These are phyloP conservation scores for Nakazawaea ambrosiae DNA, from an alignment of 805 yeast species.

Conservation along the genomic window DNA sequence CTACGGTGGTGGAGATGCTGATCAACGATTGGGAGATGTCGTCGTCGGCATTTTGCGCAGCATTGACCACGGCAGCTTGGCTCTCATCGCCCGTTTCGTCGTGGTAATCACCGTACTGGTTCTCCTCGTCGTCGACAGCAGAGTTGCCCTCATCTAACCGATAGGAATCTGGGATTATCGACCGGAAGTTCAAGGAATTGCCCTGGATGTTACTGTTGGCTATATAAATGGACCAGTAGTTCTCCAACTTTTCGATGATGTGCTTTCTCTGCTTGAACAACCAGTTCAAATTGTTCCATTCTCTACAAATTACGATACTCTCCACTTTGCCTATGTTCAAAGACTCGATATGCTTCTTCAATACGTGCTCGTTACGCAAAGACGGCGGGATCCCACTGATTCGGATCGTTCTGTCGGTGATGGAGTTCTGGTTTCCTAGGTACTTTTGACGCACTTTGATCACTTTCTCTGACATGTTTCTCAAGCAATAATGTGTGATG, in stretches of 20 bases:
- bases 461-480: conserved; percentile 65
- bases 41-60: not conserved
- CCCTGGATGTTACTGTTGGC: conserved; percentile 24
- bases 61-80: not conserved
- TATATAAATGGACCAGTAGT: conserved; percentile 64
- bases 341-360: conserved; percentile 69
- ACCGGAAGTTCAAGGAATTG: conserved; percentile 5
- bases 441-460: conserved; percentile 73
- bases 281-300: conserved; percentile 72
- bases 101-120: conserved; percentile 13
- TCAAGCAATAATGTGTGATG: conserved; percentile 50
- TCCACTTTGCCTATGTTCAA: conserved; percentile 77
- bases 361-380: conserved; percentile 60
- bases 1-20: conserved; percentile 10
- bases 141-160: not conserved
- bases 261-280: conserved; percentile 53
- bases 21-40: conserved; percentile 10
- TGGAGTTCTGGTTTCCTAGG: conserved; percentile 78
- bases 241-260: conserved; percentile 54
- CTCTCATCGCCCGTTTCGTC: conserved; percentile 10
- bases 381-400: conserved; percentile 85
- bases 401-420: conserved; percentile 87
- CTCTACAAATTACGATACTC: conserved; percentile 72
- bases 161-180: conserved; percentile 7
- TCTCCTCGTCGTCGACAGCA: conserved; percentile 8